Conservation (phyloP, 225 moss, liverwort and hornwort genomes). For the Marchantia polymorpha region DNA sequence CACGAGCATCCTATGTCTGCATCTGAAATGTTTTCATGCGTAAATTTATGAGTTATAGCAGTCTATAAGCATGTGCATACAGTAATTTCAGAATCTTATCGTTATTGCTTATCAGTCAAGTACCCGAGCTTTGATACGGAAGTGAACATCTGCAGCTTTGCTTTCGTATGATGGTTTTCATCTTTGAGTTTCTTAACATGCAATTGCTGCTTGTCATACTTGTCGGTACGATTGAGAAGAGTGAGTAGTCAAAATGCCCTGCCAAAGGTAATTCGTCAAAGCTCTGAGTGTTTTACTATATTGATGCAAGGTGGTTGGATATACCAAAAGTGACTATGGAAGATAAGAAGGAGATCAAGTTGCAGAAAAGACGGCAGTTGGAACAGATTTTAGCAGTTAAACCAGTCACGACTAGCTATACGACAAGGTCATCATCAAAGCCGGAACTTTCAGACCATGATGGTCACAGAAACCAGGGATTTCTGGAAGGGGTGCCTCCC, state of each 20-base stretch:
- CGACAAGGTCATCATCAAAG: constrained; percentile 17
- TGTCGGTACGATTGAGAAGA: too few species aligned
- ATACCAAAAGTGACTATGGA: constrained; percentile 13
- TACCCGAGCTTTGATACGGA: not conserved
- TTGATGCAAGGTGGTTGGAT: constrained; percentile 24
- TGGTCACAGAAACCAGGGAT: not conserved
- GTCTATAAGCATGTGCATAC: not conserved
- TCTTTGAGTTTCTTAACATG: not conserved
- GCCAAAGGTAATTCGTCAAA: not conserved
- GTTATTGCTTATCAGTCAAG: not conserved
- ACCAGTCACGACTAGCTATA: constrained; percentile 7
- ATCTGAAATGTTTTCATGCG: not conserved
- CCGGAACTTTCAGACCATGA: constrained; percentile 1
- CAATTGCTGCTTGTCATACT: not conserved
- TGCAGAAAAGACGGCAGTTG: constrained; percentile 17
- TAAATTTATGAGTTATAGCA: not conserved
- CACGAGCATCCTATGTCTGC: not conserved
- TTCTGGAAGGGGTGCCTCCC: not conserved
- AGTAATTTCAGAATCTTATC: not conserved
- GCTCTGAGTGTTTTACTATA: not conserved
- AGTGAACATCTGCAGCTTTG: not conserved
- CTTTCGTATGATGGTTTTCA: not conserved
- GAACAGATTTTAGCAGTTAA: constrained; percentile 20
- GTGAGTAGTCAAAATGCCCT: not conserved
- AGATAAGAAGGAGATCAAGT: constrained; percentile 15